Conservation (phyloP, 371 early-diverging fungal species). For the Actinomucor elegans region DNA sequence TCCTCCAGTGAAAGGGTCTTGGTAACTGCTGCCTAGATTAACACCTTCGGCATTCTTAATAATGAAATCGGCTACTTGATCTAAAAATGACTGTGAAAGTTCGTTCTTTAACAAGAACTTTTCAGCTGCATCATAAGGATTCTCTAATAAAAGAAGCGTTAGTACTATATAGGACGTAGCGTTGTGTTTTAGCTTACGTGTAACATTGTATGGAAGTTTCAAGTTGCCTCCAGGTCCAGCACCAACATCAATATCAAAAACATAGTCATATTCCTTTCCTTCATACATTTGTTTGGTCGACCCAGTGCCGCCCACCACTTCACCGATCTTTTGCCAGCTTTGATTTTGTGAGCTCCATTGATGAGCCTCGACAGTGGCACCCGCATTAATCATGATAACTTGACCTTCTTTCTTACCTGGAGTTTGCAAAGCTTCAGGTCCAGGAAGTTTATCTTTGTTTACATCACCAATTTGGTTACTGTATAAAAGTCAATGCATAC, state of each 20-base stretch:
- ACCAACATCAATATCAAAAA: constrained; percentile 95
- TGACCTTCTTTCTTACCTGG: constrained; percentile 87
- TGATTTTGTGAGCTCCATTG: constrained; percentile 74
- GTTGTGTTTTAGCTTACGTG: constrained; percentile 40
- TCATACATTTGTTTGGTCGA: constrained; percentile 72
- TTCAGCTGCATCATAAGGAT: constrained; percentile 93
- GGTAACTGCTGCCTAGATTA: constrained; percentile 47
- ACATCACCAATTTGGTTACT: constrained; percentile 87
- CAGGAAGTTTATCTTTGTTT: constrained; percentile 81
- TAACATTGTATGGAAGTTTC: constrained; percentile 92
- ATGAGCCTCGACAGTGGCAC: constrained; percentile 75
- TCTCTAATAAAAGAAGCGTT: constrained; percentile 67
- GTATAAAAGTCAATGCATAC: background rate
- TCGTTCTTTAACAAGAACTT: constrained; percentile 82
- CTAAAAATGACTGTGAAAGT: constrained; percentile 80
- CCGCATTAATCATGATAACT: constrained; percentile 83
- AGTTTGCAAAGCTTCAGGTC: constrained; percentile 66
- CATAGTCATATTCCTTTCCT: constrained; percentile 95
- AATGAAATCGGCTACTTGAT: constrained; percentile 94
- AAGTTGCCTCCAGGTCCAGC: constrained; percentile 73
- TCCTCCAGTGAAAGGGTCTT: constrained; percentile 74
- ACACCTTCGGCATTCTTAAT: constrained; percentile 77
- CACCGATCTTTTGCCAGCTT: constrained; percentile 91
- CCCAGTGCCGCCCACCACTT: constrained; percentile 91
- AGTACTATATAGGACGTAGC: background rate